Base-by-base conservation (phyloP, 1,284 basidiomycete species). In the Grifola frondosa region DNA sequence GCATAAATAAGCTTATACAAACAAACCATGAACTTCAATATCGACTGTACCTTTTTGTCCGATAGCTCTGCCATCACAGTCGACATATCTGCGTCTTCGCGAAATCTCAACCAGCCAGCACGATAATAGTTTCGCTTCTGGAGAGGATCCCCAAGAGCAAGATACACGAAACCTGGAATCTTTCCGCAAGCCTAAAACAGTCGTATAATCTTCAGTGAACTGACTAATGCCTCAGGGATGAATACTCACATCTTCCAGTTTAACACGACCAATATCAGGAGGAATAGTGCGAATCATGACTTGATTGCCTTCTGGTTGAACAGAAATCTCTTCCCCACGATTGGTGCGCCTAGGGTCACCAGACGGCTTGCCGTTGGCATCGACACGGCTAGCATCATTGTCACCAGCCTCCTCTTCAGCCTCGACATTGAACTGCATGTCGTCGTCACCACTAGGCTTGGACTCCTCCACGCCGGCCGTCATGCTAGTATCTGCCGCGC, bases 281-380 rank as follows among this genome's bases (percentile, higher is more conserved):
- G 92, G 90, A 50, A 97, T 91, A 15, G 90, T 93, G 52, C 93
- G 84, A 59, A 97, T 92, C 79, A 96, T 91, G 37, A 97, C 83
- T 62, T 95, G 91, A 57, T 90, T 89, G 11, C 87, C 84, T 54
- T 90, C 83, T 19, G 90, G 81, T 29, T 77, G 74, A 16, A 90
- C 81, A 52, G 85, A 79, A 42, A 91, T 69, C 58, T 90, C 87
- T 58, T 88, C 85, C n/a, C 77, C 81, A 24, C 79, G 76, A 49
- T 73, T 77, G 33, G 51, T 66, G 30, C 73, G 73, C 55, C 65
- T 77, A 44, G 66, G 66, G 40, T 77, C 73, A 47, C 62, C 63
- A 8, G 61, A 58, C 26, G 60, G 56, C 59, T 79, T 84, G 37
- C 81, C 83, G 56, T 84, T 85, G 29, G 71, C 53, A 46, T 84